Evolutionary conservation across 257 asterid species (phyloP), one percentile per base, ranked within the genome.

Genomic region (Capsicum chinense): DNA sequence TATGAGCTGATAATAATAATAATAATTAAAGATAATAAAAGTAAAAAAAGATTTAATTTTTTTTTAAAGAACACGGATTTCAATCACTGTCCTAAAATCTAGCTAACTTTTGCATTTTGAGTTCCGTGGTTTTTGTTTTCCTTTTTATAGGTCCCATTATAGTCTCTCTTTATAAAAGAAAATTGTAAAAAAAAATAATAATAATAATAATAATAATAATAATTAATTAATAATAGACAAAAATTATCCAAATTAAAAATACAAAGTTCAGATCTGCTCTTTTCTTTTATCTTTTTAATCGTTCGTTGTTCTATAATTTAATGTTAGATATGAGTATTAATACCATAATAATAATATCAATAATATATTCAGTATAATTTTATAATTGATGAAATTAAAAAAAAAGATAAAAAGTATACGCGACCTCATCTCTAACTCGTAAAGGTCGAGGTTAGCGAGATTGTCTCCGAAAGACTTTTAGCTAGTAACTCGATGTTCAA

Each of bases 81-180:
- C 88, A 92, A 3, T 89, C 66, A 68, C 86, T 9, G 83, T 66
- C 90, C 90, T 92, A 71, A 89, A 92, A 89, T 91, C 84, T 83
- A 85, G 87, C 88, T 90, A 54, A 88, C 57, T 86, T 57, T 85
- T 52, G 86, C 59, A 63, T 71, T 89, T 90, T 86, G 92, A 86
- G 89, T 91, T 94, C 95, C 93, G 85, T 39, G n/a, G 83, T 50
- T 70, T 68, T 42, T 0, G n/a, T 13, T 66, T 68, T 67, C 50
- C 44, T 56, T 70, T 50, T 57, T 9, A 11, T 12, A n/a, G 67
- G 19, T 42, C 62, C 56, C 76, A 83, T 60, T 42, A 44, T 44
- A 35, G 15, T 59, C 48, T 66, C 58, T 52, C 44, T 39, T 81
- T 81, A 60, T 73, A 19, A 19, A 73, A 12, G 21, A 42, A 39